Base-by-base conservation (phyloP, 331 rosid species). In the Pyracantha coccinea region DNA sequence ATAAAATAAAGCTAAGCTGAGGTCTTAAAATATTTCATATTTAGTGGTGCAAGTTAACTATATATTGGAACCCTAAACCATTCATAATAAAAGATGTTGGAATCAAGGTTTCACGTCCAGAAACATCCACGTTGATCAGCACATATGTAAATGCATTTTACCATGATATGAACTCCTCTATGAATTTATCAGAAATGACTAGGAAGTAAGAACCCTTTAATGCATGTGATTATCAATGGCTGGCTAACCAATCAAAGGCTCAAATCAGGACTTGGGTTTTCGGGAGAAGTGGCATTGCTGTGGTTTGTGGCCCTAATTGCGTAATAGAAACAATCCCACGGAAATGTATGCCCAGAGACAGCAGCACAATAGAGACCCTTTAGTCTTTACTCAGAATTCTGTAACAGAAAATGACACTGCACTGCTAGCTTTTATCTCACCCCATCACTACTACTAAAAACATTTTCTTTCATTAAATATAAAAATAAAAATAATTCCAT, bases 381-480 rank as follows among this genome's bases (percentile, higher is more conserved):
- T 47, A 23, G 28, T 62, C 71, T 76, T 83, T 68, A 78, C 88
- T 83, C 79, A 75, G 82, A 86, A 85, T 85, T 75, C 84, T 80
- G 87, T 72, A 85, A 57, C 69, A 33, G 96, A 93, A 86, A 93
- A 91, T 81, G 98, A 93, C 98, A 89, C 86, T 86, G 86, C 98
- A 91, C 94, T 93, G 96, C 67, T 71, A 75, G 82, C 74, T 81
- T 81, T 90, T 82, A 78, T 77, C 52, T 66, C 86, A 78, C 83
- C 84, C 79, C 63, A 78, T 83, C 76, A 23, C 80, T 74, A 60
- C 66, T 6, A 73, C 11, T 14, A 32, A 77, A 77, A 87, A 82
- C 23, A 2, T 20, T 70, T 60, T 14, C n/a, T 60, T 60, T 60
- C 33, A 60, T 28, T 60, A 60, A 23, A 59, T 24, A 9, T 3